A percentile compares a stretch with the other conserved stretches of the same genome.
Conservation (phyloP, 257 asterid genomes). For the Coffea canephora region DNA sequence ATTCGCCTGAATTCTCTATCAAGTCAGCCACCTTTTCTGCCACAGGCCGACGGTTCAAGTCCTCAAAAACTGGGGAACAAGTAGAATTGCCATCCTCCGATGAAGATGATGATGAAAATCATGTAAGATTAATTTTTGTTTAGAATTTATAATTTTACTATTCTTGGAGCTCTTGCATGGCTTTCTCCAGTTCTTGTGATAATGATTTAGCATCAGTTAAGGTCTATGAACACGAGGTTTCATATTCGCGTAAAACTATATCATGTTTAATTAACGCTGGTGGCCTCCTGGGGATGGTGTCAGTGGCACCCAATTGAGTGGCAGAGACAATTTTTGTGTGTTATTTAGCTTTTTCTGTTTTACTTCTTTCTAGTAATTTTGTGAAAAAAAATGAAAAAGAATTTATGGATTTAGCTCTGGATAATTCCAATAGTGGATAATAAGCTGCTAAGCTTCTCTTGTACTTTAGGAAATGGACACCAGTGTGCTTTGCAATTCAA, state of each 20-base stretch:
- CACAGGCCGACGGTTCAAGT: slow-evolving; percentile 42
- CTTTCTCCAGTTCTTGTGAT: not conserved
- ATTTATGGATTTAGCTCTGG: not conserved
- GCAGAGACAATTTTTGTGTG: not conserved
- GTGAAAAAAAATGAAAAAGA: no score
- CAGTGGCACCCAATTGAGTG: not conserved
- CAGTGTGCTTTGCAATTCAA: not conserved
- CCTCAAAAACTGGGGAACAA: slow-evolving; percentile 55
- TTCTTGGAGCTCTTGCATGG: not conserved
- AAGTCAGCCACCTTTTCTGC: slow-evolving; percentile 15
- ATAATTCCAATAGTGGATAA: not conserved
- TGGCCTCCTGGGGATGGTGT: not conserved
- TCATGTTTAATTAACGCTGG: not conserved
- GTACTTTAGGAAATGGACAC: not conserved
- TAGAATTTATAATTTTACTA: no score
- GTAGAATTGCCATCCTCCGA: slow-evolving; percentile 33
- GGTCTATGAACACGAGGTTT: not conserved
- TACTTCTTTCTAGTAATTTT: no score
- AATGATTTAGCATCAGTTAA: not conserved
- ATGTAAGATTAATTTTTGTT: slow-evolving; percentile 26
- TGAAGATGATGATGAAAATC: slow-evolving; percentile 43
- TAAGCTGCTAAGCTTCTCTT: not conserved
- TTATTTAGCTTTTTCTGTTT: not conserved
- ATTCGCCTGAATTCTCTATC: slow-evolving; percentile 13
- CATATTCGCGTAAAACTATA: no score